A percentile compares a stretch with the other conserved stretches of the same genome.
These are phyloP conservation scores for Ophiostoma sp. DNA, from an alignment of 2,329 filamentous ascomycete genomes.

Conservation along the genomic window DNA sequence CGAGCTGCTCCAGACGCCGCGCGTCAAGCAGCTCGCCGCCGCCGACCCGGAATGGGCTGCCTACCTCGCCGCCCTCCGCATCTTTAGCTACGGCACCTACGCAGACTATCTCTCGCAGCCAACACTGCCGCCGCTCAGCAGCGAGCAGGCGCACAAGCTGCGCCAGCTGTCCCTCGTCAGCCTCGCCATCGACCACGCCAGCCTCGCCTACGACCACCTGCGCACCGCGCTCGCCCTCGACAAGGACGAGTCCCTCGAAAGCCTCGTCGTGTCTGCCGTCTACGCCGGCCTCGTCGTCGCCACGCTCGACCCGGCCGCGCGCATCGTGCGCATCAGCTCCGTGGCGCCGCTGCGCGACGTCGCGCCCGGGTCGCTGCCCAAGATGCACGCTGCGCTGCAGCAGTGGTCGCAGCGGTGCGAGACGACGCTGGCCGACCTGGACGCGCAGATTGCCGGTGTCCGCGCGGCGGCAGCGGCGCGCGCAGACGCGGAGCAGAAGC, in stretches of 20 bases:
- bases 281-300: constrained; percentile 78
- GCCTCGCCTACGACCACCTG: constrained; percentile 69
- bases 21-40: constrained; percentile 66
- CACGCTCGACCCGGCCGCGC: constrained; percentile 73
- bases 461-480: constrained; percentile 52
- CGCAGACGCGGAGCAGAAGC: constrained; percentile 45
- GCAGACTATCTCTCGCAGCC: constrained; percentile 53
- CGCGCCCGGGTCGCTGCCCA: constrained; percentile 63
- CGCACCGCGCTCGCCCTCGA: constrained; percentile 61
- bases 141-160: constrained; percentile 74
- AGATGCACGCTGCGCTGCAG: constrained; percentile 62
- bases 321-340: constrained; percentile 69
- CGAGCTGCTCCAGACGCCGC: constrained; percentile 77
- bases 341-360: constrained; percentile 85
- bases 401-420: constrained; percentile 77
- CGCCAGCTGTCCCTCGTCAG: constrained; percentile 84
- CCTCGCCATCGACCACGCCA: constrained; percentile 61
- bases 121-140: constrained; percentile 63
- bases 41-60: constrained; percentile 52
- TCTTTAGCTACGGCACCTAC: constrained; percentile 92
- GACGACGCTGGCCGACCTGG: constrained; percentile 66
- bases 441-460: constrained; percentile 66
- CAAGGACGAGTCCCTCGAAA: constrained; percentile 69
- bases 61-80: constrained; percentile 68
- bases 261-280: constrained; percentile 78